Evolutionary conservation across 140 eudicot species (phyloP).

Genomic region (Senecio squalidus): DNA sequence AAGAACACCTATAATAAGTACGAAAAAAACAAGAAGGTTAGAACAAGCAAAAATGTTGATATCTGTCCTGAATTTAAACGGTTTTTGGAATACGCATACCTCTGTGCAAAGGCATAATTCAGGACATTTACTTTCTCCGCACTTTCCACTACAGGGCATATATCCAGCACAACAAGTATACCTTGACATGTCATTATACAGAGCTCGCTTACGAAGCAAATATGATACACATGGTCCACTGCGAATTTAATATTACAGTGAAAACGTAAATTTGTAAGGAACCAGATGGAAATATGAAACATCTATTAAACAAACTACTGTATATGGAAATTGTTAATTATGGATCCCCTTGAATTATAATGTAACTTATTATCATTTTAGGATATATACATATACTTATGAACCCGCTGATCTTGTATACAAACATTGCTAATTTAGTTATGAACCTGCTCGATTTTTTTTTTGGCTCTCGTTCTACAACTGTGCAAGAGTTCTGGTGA

Average conservation of each 20-base stretch:
- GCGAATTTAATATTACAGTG: neutral
- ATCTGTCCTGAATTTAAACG: neutral
- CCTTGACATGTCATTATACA: conserved; percentile 68
- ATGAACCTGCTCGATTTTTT: too few relatives aligned
- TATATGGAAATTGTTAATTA: too few relatives aligned
- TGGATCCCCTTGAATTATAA: neutral
- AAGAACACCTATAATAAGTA: conserved; percentile 57
- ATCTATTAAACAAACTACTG: neutral
- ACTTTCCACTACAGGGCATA: conserved; percentile 97
- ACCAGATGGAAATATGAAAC: neutral
- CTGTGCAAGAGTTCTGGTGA: too few relatives aligned
- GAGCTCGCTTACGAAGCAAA: conserved; percentile 66
- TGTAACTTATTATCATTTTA: too few relatives aligned
- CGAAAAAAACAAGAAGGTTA: neutral
- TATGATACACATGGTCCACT: conserved; percentile 66
- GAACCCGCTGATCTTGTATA: too few relatives aligned
- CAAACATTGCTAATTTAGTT: too few relatives aligned
- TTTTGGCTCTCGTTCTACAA: too few relatives aligned
- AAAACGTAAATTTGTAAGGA: neutral
- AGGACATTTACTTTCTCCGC: conserved; percentile 97
- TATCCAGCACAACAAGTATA: conserved; percentile 92
- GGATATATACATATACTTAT: too few relatives aligned
- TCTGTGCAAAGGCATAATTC: conserved; percentile 95
- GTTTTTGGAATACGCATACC: conserved; percentile 34
- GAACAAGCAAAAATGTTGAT: neutral